A percentile compares a stretch with the other conserved stretches of the same genome.
phyloP scores from a whole-genome alignment of 176 grass and related monocot species.

The Cymbopogon citratus region DNA sequence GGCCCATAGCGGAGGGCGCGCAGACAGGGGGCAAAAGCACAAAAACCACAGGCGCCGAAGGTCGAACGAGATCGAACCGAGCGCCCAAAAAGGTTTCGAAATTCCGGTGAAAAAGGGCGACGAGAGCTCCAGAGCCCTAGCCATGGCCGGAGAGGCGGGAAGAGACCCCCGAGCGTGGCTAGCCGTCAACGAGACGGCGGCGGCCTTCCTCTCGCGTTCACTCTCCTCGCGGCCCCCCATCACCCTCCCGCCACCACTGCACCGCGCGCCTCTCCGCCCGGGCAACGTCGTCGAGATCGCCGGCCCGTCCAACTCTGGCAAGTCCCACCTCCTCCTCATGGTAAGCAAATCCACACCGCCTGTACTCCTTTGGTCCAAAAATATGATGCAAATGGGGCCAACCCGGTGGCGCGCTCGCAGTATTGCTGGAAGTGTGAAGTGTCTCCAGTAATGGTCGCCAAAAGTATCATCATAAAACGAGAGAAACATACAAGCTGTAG shows the following conservation, averaged over 20 bases:
- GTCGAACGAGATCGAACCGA: not conserved
- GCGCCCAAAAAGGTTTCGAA: constrained; percentile 1
- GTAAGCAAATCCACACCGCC: constrained; percentile 12
- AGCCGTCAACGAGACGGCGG: constrained; percentile 60
- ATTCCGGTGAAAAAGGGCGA: not conserved
- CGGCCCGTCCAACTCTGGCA: constrained; percentile 78
- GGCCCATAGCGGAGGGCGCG: not conserved
- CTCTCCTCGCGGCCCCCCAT: constrained; percentile 58
- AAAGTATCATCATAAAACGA: too few species aligned
- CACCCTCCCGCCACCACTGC: constrained; percentile 68
- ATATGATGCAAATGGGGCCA: not conserved
- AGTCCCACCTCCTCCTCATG: constrained; percentile 77
- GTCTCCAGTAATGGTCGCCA: too few species aligned
- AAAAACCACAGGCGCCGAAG: not conserved
- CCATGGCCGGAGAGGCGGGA: constrained; percentile 33
- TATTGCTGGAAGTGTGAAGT: not conserved
- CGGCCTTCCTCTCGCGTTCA: constrained; percentile 48
- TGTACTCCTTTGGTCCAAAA: not conserved
- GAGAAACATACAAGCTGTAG: too few species aligned
- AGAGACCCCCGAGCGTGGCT: constrained; percentile 50
- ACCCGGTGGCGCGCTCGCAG: not conserved
- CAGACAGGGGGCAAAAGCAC: not conserved
- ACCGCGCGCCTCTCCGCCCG: constrained; percentile 72
- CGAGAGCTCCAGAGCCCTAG: constrained; percentile 37
- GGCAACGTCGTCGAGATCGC: constrained; percentile 89